Base-by-base conservation (phyloP, 192 early-diverging fungal species). In the Kappamyces sp. region DNA sequence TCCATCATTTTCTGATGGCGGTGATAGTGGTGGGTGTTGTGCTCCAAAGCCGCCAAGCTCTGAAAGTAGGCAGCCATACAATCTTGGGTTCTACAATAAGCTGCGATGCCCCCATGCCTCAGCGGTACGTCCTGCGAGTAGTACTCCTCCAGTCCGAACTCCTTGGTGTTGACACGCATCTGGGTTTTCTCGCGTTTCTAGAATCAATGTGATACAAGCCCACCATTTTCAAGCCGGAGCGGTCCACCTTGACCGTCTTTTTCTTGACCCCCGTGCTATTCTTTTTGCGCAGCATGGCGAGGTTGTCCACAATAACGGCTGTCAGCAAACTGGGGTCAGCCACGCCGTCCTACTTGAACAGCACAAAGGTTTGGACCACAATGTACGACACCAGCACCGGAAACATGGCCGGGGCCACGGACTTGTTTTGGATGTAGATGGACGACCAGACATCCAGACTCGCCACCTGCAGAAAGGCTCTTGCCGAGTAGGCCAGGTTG, bases 241-340 rank as follows among this genome's bases (percentile, higher is more conserved):
- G 33, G 30, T 29, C 32, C n/a, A 11, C 39, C 3, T 38, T 32
- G 34, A 34, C 48, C 45, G 22, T 22, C 22, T 38, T 11, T 45
- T 62, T 38, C 37, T 54, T 52, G 14, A 35, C 33, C 8, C 34
- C 33, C 30, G 9, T 36, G 41, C 40, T 45, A 55, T 6, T 58
- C 5, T 39, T 15, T 39, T 57, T 46, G 31, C 68, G 49, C 4
- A 65, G 54, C 11, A 53, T 47, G 33, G 67, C 61, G 22, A 74
- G 64, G 57, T 74, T 74, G 64, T 66, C 66, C 15, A 74, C 72
- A 38, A 74, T 71, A 47, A 74, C 72, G 15, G 72, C 72, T 9
- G 69, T 66, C 39, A 74, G 64, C 22, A 74, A 62, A 39, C 72
- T 74, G 43, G 15, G 6, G 22, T 31, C 29, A 50, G 43, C 33